Percentiles rank a stretch among this genome's conserved stretches.
phyloP scores from a whole-genome alignment of 2,329 filamentous ascomycete genomes.

The Cladophialophora carrionii region DNA sequence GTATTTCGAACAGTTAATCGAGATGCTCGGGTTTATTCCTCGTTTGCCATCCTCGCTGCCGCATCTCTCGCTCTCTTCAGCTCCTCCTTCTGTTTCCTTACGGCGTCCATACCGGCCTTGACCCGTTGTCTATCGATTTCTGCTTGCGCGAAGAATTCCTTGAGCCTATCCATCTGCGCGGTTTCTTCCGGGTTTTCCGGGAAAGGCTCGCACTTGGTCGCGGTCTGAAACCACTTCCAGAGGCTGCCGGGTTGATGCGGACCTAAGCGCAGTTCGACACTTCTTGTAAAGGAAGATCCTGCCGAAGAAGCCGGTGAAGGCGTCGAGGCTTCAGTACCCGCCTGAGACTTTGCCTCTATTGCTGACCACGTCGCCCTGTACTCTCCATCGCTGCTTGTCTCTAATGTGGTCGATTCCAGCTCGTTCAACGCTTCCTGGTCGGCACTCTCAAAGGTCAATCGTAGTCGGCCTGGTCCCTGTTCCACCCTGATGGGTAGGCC shows the following conservation, averaged over 20 bases:
- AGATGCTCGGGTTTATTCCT: conserved; percentile 24
- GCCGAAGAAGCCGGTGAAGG: conserved; percentile 32
- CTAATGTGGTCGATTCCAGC: conserved; percentile 12
- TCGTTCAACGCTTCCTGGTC: conserved; percentile 21
- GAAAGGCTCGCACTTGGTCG: conserved; percentile 48
- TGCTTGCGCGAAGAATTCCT: conserved; percentile 43
- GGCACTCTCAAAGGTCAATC: conserved; percentile 46
- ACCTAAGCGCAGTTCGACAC: conserved; percentile 41
- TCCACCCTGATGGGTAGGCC: conserved; percentile 77
- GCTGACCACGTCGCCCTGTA: conserved; percentile 26
- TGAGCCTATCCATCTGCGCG: conserved; percentile 44
- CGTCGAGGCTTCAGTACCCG: conserved; percentile 8
- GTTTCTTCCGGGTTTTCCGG: conserved; percentile 43
- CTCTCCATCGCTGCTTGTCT: conserved; percentile 10
- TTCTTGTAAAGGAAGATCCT: conserved; percentile 44
- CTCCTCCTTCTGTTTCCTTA: conserved; percentile 52
- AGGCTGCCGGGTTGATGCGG: conserved; percentile 46
- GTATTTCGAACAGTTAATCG: neutral
- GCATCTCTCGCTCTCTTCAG: conserved; percentile 51
- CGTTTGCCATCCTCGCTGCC: conserved; percentile 47
- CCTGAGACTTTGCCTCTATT: conserved; percentile 27
- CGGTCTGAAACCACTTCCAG: conserved; percentile 48
- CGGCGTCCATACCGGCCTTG: conserved; percentile 47
- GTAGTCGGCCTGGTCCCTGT: conserved; percentile 55
- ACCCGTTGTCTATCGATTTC: conserved; percentile 48